Conservation (phyloP, 495 filamentous ascomycete genomes). For the Wilcoxina mikolae region DNA sequence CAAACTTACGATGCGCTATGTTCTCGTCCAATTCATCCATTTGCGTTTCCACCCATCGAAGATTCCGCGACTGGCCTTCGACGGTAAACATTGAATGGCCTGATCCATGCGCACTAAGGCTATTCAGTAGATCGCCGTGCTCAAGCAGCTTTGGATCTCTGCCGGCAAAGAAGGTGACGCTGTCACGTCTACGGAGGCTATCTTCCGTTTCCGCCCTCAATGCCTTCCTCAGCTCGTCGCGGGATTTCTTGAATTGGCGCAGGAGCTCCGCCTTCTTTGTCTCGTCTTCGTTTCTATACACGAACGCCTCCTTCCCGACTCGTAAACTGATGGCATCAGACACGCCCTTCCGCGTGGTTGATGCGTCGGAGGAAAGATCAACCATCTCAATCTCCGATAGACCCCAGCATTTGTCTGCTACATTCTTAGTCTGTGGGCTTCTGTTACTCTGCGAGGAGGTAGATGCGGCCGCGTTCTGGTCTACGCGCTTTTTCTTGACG, state of each 20-base stretch:
- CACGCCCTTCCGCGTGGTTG: slow-evolving; percentile 49
- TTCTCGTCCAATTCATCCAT: slow-evolving; percentile 93
- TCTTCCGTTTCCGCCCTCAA: slow-evolving; percentile 70
- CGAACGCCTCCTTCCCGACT: slow-evolving; percentile 80
- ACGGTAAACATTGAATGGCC: slow-evolving; percentile 76
- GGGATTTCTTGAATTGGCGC: slow-evolving; percentile 75
- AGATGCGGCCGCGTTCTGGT: slow-evolving; percentile 40
- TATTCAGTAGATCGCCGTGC: slow-evolving; percentile 54
- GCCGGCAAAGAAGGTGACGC: slow-evolving; percentile 63
- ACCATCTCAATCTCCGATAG: slow-evolving; percentile 86
- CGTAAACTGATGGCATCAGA: slow-evolving; percentile 81
- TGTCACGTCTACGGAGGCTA: slow-evolving; percentile 59
- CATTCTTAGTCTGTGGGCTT: slow-evolving; percentile 48
- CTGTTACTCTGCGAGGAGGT: neutral
- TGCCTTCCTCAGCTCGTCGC: slow-evolving; percentile 75
- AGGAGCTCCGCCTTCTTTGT: slow-evolving; percentile 70
- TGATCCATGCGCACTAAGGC: slow-evolving; percentile 43
- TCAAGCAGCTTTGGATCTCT: slow-evolving; percentile 57
- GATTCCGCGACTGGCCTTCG: slow-evolving; percentile 86
- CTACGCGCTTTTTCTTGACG: slow-evolving; percentile 74
- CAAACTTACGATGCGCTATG: slow-evolving; percentile 82
- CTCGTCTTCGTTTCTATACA: slow-evolving; percentile 68
- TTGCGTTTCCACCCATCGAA: slow-evolving; percentile 88
- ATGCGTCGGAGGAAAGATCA: slow-evolving; percentile 55
- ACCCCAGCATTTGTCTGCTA: slow-evolving; percentile 90